Conservation (phyloP, 2,329 filamentous ascomycete species). For the Xylariaceae sp. region DNA sequence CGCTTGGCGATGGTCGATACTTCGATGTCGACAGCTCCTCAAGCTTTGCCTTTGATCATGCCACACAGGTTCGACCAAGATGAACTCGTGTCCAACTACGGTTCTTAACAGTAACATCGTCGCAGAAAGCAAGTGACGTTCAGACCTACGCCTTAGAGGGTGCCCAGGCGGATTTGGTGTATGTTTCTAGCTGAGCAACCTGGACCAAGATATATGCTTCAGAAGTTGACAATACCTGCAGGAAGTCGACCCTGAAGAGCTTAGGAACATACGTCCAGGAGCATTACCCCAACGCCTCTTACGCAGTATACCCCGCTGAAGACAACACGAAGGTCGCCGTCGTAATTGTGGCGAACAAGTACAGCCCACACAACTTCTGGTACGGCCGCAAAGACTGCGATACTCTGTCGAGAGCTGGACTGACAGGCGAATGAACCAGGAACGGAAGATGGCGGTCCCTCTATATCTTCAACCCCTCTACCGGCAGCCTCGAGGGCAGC, state of each 20-base stretch:
- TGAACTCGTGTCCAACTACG: background rate
- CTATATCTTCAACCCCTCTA: constrained; percentile 72
- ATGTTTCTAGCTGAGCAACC: constrained; percentile 32
- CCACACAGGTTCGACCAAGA: constrained; percentile 54
- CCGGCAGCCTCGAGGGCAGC: constrained; percentile 63
- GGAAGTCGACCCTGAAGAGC: constrained; percentile 77
- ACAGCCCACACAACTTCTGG: constrained; percentile 98
- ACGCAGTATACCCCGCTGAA: constrained; percentile 76
- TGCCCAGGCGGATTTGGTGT: constrained; percentile 73
- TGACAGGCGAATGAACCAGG: constrained; percentile 42
- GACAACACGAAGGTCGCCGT: constrained; percentile 72
- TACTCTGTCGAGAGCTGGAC: background rate
- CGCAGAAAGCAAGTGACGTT: constrained; percentile 71
- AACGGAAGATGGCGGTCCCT: constrained; percentile 93
- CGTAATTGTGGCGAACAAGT: constrained; percentile 88
- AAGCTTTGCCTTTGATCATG: constrained; percentile 84
- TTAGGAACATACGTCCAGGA: constrained; percentile 72
- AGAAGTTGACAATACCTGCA: constrained; percentile 35
- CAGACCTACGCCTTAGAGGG: constrained; percentile 78
- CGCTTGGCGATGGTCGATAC: constrained; percentile 73
- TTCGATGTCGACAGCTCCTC: constrained; percentile 84
- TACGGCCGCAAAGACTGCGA: constrained; percentile 33
- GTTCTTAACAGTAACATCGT: constrained; percentile 12
- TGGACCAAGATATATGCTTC: background rate
- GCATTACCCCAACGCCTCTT: constrained; percentile 78